Evolutionary conservation across 2,329 filamentous ascomycete genomes (phyloP), one percentile per base, ranked within the genome.

Genomic region (Peltaster fructicola): DNA sequence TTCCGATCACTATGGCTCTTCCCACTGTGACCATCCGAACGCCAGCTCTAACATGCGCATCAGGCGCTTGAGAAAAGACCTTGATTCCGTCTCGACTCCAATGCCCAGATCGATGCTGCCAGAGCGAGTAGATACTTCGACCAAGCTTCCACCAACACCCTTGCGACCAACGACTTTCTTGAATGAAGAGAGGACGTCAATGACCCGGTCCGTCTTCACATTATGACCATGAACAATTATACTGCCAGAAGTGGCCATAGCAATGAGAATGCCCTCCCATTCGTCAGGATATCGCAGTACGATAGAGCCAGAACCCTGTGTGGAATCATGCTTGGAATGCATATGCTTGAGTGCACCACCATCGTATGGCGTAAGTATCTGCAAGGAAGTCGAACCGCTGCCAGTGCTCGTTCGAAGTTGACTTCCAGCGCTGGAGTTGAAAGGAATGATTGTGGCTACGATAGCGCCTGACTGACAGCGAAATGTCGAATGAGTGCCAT

Each of bases 201-300:
- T 32, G 4, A 37, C 33, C 6, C 48, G 23, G 1, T 33, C 32
- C 17, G 52, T 30, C 22, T 52, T 36, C 6, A 58, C 28, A 17
- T 48, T 50, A 14, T 46, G 42, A 3, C 55, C 55, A 11, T 41
- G 35, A n/a, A 57, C 30, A 21, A 43, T 41, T 15, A 58, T 29
- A 11, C 38, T 43, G 1, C 55, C 54, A 25, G 39, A 52, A 19
- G 44, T 27, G n/a, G 42, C 45, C 11, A 39, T 41, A 1, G 47
- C 55, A 11, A 50, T 41, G 2, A 58, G 35, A 15, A 34, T 31
- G 5, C 54, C 55, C 20, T 51, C 46, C 55, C 55, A 58, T 25
- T 51, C 47, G 17, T 50, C 37, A 4, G 55, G 53, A 30, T 58
- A 57, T 1, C 33, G 33, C 5, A 59, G 24, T 6, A 46, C 35